Base-by-base conservation (phyloP, 1,284 basidiomycete genomes). In the Pyrrhoderma noxium region DNA sequence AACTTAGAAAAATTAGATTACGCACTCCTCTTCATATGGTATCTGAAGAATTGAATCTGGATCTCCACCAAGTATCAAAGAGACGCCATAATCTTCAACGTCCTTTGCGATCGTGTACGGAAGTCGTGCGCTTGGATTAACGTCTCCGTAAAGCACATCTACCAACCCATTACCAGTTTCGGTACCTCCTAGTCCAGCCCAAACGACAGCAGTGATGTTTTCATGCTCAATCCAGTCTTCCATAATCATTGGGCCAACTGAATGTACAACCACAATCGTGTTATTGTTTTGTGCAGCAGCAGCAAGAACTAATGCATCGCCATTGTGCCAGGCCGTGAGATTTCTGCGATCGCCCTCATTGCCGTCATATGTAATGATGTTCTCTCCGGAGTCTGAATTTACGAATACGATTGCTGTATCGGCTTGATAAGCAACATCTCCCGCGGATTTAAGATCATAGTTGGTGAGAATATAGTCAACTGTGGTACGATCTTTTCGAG, bases 251-350 rank as follows among this genome's bases (percentile, higher is more conserved):
- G 83, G 77, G 0, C 85, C 85, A 44, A 85, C 83, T n/a, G 75
- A 76, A 62, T 90, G 82, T 8, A 89, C 74, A 4, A 90, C 77
- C 21, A 90, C 87, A 34, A 90, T 73, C 0, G 85, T 88, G 63
- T 86, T 83, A 52, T 75, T 68, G 59, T 78, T 80, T 13, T 67
- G 67, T 31, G 67, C 64, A 1, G 79, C 77, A 11, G 80, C 78
- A 44, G 67, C 65, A 27, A 69, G 61, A 13, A 82, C 75, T 4
- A 81, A 67, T 8, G 73, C 72, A 59, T 87, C 67, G 5, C 79
- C 79, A 44, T 67, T 71, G 58, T 75, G 77, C 87, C 86, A 89
- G 0, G 85, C 73, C 16, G 76, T 75, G 9, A 89, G 66, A 59
- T 89, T 82, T 60, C 88, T 87, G 25, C 85, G 74, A 61, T 89